A percentile compares a stretch with the other conserved stretches of the same genome.
Conservation (phyloP, 305 asterid species). For the Fraxinus albicans region DNA sequence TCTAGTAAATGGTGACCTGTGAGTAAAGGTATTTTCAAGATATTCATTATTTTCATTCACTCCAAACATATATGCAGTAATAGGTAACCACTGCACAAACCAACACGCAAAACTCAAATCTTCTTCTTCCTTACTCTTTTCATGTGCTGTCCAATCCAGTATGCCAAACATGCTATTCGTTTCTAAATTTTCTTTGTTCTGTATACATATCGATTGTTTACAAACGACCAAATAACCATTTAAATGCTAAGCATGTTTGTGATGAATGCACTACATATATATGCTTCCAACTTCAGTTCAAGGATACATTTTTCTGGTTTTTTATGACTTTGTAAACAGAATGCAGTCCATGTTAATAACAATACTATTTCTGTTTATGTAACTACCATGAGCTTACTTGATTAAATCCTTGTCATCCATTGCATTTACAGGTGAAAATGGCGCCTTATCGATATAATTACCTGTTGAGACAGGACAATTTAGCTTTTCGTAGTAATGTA, state of each 20-base stretch:
- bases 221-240: not conserved
- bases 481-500: not conserved
- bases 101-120: not conserved
- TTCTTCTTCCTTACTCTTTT: not conserved
- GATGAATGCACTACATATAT: not conserved
- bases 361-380: not conserved
- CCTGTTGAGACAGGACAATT: not conserved
- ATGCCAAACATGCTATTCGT: not conserved
- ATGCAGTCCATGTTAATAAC: not conserved
- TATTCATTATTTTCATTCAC: not conserved
- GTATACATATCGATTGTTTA: not conserved
- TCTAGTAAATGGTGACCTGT: constrained; percentile 21
- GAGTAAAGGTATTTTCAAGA: not conserved
- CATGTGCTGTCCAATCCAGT: not conserved
- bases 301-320: not conserved
- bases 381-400: not conserved
- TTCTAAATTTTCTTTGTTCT: not conserved
- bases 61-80: not conserved
- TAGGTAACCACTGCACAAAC: not conserved
- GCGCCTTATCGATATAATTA: not conserved
- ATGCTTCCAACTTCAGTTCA: not conserved
- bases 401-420: constrained; percentile 7
- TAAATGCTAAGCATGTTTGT: not conserved
- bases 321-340: not conserved
- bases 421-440: not conserved